A percentile compares a stretch with the other conserved stretches of the same genome.
phyloP scores from a whole-genome alignment of 1,284 basidiomycete genomes.

The Cystobasidiaceae sp. region DNA sequence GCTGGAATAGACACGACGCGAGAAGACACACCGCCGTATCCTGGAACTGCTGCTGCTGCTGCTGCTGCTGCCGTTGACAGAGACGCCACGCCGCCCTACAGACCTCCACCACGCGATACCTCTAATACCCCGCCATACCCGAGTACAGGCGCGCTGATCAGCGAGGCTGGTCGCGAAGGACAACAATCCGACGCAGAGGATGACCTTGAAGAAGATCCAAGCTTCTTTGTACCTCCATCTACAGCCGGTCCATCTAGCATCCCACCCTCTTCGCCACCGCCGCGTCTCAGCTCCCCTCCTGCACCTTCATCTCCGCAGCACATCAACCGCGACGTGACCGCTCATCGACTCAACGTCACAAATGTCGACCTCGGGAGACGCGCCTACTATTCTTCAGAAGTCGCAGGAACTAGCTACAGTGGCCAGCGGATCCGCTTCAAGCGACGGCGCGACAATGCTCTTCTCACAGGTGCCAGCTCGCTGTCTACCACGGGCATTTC shows the following conservation, averaged over 20 bases:
- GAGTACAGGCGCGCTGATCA: no score
- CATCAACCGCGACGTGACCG: no score
- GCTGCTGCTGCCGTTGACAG: no score
- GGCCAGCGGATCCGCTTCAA: constrained; percentile 34
- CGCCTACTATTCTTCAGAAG: constrained; percentile 19
- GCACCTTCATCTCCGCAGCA: no score
- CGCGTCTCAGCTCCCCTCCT: no score
- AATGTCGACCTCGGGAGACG: constrained; percentile 25
- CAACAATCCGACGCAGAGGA: constrained; percentile 28
- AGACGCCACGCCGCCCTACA: no score
- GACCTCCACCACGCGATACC: no score
- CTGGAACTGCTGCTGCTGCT: no score
- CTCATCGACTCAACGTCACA: constrained; percentile 30
- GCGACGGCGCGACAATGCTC: constrained; percentile 27
- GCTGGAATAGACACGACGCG: constrained; percentile 6
- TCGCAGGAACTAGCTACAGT: constrained; percentile 37
- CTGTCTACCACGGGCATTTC: neutral
- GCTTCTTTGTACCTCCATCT: neutral
- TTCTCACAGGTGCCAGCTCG: neutral
- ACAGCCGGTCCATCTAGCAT: neutral
- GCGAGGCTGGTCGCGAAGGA: no score
- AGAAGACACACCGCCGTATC: neutral
- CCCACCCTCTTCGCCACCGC: neutral
- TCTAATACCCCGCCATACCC: no score
- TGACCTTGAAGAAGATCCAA: constrained; percentile 19